phyloP scores from a whole-genome alignment of 805 yeast species.

The Schwanniomyces pseudopolymorphus region DNA sequence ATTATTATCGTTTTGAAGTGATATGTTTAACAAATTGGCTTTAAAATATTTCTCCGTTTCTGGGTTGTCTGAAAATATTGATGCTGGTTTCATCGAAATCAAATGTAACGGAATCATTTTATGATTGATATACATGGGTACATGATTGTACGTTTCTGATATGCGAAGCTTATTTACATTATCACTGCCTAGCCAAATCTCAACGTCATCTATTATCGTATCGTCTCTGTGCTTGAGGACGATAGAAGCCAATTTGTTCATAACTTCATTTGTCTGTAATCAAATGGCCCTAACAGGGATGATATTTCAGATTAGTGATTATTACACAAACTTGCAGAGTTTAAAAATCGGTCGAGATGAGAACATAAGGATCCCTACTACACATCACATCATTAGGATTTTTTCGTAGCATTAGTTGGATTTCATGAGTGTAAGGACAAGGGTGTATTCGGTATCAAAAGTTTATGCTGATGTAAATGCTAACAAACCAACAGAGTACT shows the following conservation, averaged over 20 bases:
- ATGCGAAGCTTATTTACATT: background rate
- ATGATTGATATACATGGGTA: constrained; percentile 15
- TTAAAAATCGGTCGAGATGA: constrained; percentile 1
- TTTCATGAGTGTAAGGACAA: constrained; percentile 25
- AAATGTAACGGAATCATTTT: constrained; percentile 24
- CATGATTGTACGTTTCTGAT: constrained; percentile 1
- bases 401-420: background rate
- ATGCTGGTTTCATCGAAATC: constrained; percentile 15
- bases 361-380: background rate
- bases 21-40: constrained; percentile 11
- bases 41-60: constrained; percentile 20
- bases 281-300: background rate
- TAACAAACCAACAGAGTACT: constrained; percentile 66
- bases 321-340: constrained; percentile 5
- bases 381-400: background rate
- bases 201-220: constrained; percentile 16
- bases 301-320: background rate
- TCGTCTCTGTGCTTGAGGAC: constrained; percentile 6
- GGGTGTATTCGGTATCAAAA: constrained; percentile 34
- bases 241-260: constrained; percentile 7
- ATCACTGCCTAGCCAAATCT: constrained; percentile 17
- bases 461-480: constrained; percentile 78
- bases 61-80: constrained; percentile 20
- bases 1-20: constrained; percentile 2
- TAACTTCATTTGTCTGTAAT: background rate